These are phyloP conservation scores for Auriscalpium orientale DNA, from an alignment of 768 basidiomycete species.

Conservation along the genomic window DNA sequence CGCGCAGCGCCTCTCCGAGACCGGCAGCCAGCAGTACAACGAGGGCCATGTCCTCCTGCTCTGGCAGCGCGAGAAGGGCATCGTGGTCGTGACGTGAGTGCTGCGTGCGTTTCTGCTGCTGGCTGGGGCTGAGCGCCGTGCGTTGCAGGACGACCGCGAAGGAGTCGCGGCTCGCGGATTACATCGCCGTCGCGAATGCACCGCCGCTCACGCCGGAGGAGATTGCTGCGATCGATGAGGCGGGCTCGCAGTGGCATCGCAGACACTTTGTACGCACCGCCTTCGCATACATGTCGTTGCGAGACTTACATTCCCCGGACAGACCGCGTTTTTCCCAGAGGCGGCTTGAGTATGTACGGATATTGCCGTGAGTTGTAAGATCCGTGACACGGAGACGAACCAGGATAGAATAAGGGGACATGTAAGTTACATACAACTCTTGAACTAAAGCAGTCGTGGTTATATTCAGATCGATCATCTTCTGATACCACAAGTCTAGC, in stretches of 20 bases:
- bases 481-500: too few species aligned
- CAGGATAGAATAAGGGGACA: too few species aligned
- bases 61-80: constrained; percentile 26
- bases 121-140: not conserved
- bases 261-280: constrained; percentile 20
- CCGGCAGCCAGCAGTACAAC: constrained; percentile 18
- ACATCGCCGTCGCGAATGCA: constrained; percentile 37
- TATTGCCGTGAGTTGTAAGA: too few species aligned
- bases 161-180: constrained; percentile 37
- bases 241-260: constrained; percentile 22
- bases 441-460: too few species aligned
- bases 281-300: not conserved
- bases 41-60: constrained; percentile 24
- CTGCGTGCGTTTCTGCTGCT: constrained; percentile 3
- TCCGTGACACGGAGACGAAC: too few species aligned
- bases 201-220: constrained; percentile 24
- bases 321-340: not conserved
- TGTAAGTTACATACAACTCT: too few species aligned
- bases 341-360: not conserved
- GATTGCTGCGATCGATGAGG: constrained; percentile 20
- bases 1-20: constrained; percentile 17
- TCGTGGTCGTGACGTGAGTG: constrained; percentile 27
- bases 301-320: not conserved
- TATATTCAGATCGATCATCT: too few species aligned
- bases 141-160: constrained; percentile 31